These are phyloP conservation scores for Fulvia fulva DNA, from an alignment of 2,329 filamentous ascomycete species.

Conservation along the genomic window DNA sequence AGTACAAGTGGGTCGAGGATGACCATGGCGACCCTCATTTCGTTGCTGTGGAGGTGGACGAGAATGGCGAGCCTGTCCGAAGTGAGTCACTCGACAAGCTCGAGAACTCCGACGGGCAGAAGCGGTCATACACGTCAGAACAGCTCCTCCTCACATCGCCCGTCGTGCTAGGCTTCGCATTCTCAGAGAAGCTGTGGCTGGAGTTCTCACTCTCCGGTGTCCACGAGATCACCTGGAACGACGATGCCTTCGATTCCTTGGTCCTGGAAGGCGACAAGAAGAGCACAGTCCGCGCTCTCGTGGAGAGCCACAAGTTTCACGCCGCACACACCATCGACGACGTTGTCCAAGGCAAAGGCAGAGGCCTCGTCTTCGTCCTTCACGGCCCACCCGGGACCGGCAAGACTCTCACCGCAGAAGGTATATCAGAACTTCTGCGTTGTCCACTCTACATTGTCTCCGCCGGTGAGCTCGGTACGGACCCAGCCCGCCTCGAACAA, in stretches of 20 bases:
- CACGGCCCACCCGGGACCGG: slow-evolving; percentile 84
- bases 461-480: slow-evolving; percentile 76
- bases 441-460: slow-evolving; percentile 81
- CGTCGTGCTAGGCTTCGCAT: slow-evolving; percentile 80
- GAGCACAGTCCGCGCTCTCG: slow-evolving; percentile 69
- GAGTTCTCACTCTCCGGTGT: slow-evolving; percentile 79
- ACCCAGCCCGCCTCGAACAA: slow-evolving; percentile 66
- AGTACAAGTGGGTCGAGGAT: slow-evolving; percentile 44
- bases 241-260: slow-evolving; percentile 74
- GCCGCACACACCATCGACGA: slow-evolving; percentile 77
- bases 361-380: slow-evolving; percentile 75
- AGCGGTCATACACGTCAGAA: slow-evolving; percentile 64
- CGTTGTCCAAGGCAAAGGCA: slow-evolving; percentile 70
- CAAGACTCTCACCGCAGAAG: slow-evolving; percentile 83
- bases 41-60: slow-evolving; percentile 54
- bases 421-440: slow-evolving; percentile 76
- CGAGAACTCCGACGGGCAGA: slow-evolving; percentile 31
- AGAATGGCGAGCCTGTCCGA: slow-evolving; percentile 52
- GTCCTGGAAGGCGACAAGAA: slow-evolving; percentile 65
- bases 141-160: slow-evolving; percentile 81
- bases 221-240: slow-evolving; percentile 79
- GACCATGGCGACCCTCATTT: slow-evolving; percentile 48
- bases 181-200: slow-evolving; percentile 85
- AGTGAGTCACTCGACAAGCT: slow-evolving; percentile 58
- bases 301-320: slow-evolving; percentile 79